Evolutionary conservation across 2,329 filamentous ascomycete species (phyloP).

Genomic region (Metarhizium sp.): DNA sequence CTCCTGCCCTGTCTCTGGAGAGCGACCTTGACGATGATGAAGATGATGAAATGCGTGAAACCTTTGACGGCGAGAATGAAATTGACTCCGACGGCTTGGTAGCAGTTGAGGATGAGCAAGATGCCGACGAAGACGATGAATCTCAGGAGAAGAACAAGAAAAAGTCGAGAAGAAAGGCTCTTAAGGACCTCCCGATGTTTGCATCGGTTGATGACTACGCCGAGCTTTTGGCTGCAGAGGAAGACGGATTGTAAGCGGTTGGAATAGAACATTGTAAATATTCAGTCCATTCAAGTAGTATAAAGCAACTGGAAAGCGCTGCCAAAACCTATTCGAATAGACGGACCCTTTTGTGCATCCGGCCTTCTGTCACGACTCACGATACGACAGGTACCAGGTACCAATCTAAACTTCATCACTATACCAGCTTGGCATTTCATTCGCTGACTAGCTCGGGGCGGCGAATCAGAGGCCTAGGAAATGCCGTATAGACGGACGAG

Average conservation of each 20-base stretch:
- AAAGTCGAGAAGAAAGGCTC: conserved; percentile 62
- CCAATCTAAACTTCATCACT: neutral
- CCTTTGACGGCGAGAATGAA: conserved; percentile 31
- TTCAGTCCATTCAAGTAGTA: neutral
- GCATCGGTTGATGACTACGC: conserved; percentile 92
- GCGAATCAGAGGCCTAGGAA: too few species aligned
- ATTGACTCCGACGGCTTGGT: conserved; percentile 33
- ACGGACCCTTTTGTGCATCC: neutral
- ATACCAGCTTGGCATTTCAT: too few species aligned
- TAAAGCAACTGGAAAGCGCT: neutral
- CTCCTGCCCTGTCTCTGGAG: conserved; percentile 25
- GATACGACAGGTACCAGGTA: neutral
- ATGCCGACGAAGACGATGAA: conserved; percentile 48
- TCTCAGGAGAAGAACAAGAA: conserved; percentile 42
- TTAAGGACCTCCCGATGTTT: conserved; percentile 86
- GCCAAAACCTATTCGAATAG: neutral
- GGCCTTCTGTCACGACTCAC: neutral
- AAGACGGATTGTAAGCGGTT: conserved; percentile 33
- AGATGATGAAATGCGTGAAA: conserved; percentile 30
- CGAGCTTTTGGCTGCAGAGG: conserved; percentile 66
- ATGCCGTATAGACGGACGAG: too few species aligned
- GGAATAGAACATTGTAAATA: neutral
- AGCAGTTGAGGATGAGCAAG: conserved; percentile 21
- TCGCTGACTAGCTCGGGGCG: too few species aligned
- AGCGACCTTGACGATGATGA: conserved; percentile 38